Evolutionary conservation across 495 filamentous ascomycete species (phyloP).

Genomic region (Trypethelium eluteriae): DNA sequence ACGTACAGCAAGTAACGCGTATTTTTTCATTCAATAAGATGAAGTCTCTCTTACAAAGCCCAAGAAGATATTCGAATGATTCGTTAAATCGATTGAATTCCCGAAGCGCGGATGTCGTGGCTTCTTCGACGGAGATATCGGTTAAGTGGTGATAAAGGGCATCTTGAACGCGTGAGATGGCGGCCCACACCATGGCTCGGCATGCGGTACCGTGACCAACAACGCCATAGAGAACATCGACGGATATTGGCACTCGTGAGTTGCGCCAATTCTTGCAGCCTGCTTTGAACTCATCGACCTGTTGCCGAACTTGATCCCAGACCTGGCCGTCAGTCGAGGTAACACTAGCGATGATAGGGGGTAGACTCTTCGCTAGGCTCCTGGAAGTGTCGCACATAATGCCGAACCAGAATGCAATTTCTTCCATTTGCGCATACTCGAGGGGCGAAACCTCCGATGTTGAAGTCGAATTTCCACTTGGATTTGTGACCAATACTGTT

Average conservation of each 20-base stretch:
- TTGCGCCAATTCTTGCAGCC: conserved; percentile 9
- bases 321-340: background rate
- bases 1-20: conserved; percentile 5
- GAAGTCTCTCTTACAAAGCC: conserved; percentile 5
- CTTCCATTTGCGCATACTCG: conserved; percentile 5
- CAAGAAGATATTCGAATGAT: conserved; percentile 5
- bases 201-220: conserved; percentile 7
- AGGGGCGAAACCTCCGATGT: background rate
- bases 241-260: conserved; percentile 3
- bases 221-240: conserved; percentile 4
- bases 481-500: conserved; percentile 1
- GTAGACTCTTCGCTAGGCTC: conserved; percentile 3
- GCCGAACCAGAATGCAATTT: conserved; percentile 2
- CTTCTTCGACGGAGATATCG: background rate
- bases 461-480: background rate
- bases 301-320: background rate
- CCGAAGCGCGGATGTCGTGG: background rate
- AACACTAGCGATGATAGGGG: background rate
- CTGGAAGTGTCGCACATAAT: conserved; percentile 7
- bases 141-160: conserved; percentile 5
- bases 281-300: conserved; percentile 10
- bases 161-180: conserved; percentile 9
- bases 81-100: conserved; percentile 1
- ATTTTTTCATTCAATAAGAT: conserved; percentile 8
- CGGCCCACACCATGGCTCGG: conserved; percentile 1